These are phyloP conservation scores for Ilyonectria mors-panacis DNA, from an alignment of 2,329 filamentous ascomycete species.

Conservation along the genomic window DNA sequence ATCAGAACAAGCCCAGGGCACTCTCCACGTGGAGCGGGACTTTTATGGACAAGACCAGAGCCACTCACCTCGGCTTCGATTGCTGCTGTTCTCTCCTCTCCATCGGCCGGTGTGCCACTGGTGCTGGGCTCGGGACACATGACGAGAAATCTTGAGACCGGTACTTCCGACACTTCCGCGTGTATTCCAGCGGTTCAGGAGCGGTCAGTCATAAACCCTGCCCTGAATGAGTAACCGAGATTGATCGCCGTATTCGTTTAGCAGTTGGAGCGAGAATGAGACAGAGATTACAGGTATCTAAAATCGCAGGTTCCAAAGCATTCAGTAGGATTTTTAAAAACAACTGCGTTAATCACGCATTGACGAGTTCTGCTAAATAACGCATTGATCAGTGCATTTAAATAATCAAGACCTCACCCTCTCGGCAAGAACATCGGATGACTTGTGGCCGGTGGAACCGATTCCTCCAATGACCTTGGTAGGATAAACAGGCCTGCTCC, in stretches of 20 bases:
- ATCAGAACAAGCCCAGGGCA: neutral
- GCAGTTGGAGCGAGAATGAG: neutral
- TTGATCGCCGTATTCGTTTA: neutral
- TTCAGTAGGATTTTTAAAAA: neutral
- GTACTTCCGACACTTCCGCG: neutral
- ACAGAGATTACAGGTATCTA: neutral
- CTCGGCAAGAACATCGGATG: neutral
- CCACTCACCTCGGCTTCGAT: slow-evolving; percentile 19
- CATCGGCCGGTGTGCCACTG: neutral
- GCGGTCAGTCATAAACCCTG: neutral
- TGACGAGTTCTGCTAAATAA: neutral
- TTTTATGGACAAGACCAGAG: neutral
- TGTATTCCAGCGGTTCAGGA: neutral
- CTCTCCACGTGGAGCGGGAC: neutral
- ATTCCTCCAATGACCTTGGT: neutral
- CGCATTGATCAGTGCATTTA: neutral
- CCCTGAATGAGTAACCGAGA: neutral
- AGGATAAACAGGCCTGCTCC: neutral
- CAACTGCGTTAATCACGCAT: neutral
- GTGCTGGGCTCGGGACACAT: neutral
- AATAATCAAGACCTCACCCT: neutral
- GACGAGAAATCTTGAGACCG: neutral
- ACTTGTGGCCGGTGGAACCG: neutral
- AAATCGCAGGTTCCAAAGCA: neutral
- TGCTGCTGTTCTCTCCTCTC: neutral